Base-by-base conservation (phyloP, 1,284 basidiomycete species). In the Tilletia setariae region DNA sequence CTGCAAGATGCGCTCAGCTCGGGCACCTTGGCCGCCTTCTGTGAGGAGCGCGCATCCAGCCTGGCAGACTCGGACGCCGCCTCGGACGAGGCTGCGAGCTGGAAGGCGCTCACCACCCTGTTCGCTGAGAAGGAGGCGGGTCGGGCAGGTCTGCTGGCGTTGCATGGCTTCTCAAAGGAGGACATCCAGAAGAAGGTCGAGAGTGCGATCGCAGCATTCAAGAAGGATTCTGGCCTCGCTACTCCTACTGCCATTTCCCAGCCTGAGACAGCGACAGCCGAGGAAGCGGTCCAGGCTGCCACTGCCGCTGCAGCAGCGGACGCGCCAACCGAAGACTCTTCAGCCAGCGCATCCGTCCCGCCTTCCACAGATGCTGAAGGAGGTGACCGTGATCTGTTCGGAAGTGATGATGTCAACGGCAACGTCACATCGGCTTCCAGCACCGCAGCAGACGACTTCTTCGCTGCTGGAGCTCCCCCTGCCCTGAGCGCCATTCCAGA, bases 141-240 rank as follows among this genome's bases (percentile, higher is more conserved):
- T 16, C 86, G 91, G 68, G 92, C 95, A 44, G 93, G 98, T 83
- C 87, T 98, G 13, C 90, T 98, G 61, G 90, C 90, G 0, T 85
- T 98, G 1, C 88, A 98, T 25, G 95, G 95, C 0, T 98, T 96
- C 83, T 94, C 92, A 11, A 95, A 95, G 83, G 88, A 88, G 30
- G 92, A 95, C 74, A 88, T 96, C 16, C 89, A 89, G 1, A 84
- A 86, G 1, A 90, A 90, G 72, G 92, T 97, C 15, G 88, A 89
- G 19, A 89, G 91, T 72, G 92, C 93, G 2, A 88, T 95, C 64
- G 87, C 90, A 63, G 89, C 87, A 72, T 86, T 94, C 74, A 89
- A 89, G 82, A 44, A 70, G 61, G 64, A 53, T 16, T 25, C 43
- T 19, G 49, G 42, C 21, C 23, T 47, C 19, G 44, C 43, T 1